phyloP scores from a whole-genome alignment of 1,139 yeast species.

The Yamadazyma songkhlaensis region DNA sequence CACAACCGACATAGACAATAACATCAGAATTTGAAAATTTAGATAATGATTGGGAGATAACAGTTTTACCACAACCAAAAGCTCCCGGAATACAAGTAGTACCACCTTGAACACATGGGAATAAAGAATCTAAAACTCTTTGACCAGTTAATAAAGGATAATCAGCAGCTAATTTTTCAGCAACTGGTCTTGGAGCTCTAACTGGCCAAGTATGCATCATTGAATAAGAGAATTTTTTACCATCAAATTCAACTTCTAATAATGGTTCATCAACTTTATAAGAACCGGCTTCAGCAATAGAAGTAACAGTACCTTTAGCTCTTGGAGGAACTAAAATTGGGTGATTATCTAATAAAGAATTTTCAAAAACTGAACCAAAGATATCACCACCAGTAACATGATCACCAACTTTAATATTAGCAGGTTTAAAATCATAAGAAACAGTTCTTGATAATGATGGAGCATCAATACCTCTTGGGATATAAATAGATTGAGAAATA shows the following conservation, averaged over 20 bases:
- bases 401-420: slow-evolving; percentile 80
- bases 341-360: slow-evolving; percentile 88
- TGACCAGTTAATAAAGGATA: slow-evolving; percentile 97
- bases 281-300: slow-evolving; percentile 85
- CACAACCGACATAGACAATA: slow-evolving; percentile 90
- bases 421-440: slow-evolving; percentile 86
- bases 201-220: slow-evolving; percentile 99
- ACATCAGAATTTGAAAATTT: slow-evolving; percentile 96
- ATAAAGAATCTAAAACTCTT: slow-evolving; percentile 94
- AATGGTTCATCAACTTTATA: slow-evolving; percentile 87
- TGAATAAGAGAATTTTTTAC: slow-evolving; percentile 73
- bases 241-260: slow-evolving; percentile 92
- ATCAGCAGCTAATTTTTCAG: slow-evolving; percentile 89
- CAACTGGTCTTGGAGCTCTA: slow-evolving; percentile 98
- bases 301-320: slow-evolving; percentile 95
- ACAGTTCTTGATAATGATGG: slow-evolving; percentile 84
- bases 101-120: slow-evolving; percentile 99
- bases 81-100: slow-evolving; percentile 99
- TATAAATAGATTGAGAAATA: slow-evolving; percentile 83
- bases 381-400: slow-evolving; percentile 98
- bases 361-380: slow-evolving; percentile 90
- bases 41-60: slow-evolving; percentile 94
- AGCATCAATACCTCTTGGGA: slow-evolving; percentile 97
- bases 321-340: slow-evolving; percentile 95
- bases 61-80: slow-evolving; percentile 99